Conservation (phyloP, 306 rosid species). For the Lithocarpus polystachyus region DNA sequence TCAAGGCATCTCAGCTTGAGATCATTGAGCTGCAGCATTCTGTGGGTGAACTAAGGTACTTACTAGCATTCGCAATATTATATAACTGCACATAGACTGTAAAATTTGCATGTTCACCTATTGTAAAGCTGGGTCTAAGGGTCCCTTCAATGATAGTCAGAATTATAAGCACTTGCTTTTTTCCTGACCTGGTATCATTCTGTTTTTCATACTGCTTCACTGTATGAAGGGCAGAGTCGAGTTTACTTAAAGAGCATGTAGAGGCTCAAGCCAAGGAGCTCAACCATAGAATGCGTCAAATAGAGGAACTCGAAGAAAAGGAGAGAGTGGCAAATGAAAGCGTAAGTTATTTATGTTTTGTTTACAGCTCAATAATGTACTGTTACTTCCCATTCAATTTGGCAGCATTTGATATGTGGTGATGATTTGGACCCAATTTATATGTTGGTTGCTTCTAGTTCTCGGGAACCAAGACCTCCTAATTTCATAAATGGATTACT, state of each 20-base stretch:
- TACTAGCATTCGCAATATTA: slow-evolving; percentile 12
- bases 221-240: slow-evolving; percentile 86
- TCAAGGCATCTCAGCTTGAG: slow-evolving; percentile 91
- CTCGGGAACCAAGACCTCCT: no score
- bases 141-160: neutral
- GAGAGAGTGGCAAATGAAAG: slow-evolving; percentile 90
- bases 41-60: slow-evolving; percentile 73
- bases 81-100: neutral
- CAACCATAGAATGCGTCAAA: slow-evolving; percentile 59
- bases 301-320: slow-evolving; percentile 88
- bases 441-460: no score
- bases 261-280: slow-evolving; percentile 89
- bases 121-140: neutral
- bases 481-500: no score
- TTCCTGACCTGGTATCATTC: slow-evolving; percentile 40
- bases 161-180: slow-evolving; percentile 1
- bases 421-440: no score
- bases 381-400: neutral
- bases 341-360: slow-evolving; percentile 45
- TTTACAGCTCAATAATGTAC: neutral
- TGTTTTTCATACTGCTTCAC: slow-evolving; percentile 43
- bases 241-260: slow-evolving; percentile 86
- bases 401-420: slow-evolving; percentile 2
- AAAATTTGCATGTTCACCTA: neutral
- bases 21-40: slow-evolving; percentile 83